Base-by-base conservation (phyloP, 2,329 filamentous ascomycete genomes). In the Aspergillus hiratsukae region DNA sequence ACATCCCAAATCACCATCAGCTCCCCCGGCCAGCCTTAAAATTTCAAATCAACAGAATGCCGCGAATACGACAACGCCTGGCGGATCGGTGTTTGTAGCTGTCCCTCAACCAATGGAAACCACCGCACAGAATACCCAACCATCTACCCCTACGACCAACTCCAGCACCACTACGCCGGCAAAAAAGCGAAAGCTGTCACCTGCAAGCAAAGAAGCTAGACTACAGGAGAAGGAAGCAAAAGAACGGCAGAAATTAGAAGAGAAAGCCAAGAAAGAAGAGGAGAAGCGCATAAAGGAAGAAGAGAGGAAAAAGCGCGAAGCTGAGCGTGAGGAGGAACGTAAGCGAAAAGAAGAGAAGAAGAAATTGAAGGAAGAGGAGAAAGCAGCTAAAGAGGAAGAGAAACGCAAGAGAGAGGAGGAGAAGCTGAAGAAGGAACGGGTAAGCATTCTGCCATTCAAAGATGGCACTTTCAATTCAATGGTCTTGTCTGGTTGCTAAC, bases 301-400 rank as follows among this genome's bases (percentile, higher is more conserved):
- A 54, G 78, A 81, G 61, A 79, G 75, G 53, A 72, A 67, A 53
- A 79, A 77, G 48, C 69, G 72, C 17, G 70, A 76, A 37, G 71
- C 75, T n/a, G 76, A 75, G 57, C 69, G 74, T n/a, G 75, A 77
- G 49, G 76, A 77, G 56, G 76, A 80, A 58, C 69, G 66, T 40
- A 75, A 71, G 62, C 73, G 66, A 51, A 75, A 72, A 57, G 75
- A 79, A 28, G 74, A 79, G 57, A 76, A 79, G 53, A 78, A 75
- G 58, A 71, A 72, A 46, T 71, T 72, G 43, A 76, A 75, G 56
- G 74, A 78, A n/a, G 71, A 70, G 35, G 70, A 73, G 52, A 69
- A 66, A 55, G 62, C 62, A 1, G 68, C 62, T 1, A 66, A 70
- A 52, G 75, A 81, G 57, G 75, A 76, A 49, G 77, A 79, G 58